phyloP scores from a whole-genome alignment of 352 stramenopile genomes.

The Phytophthora kernoviae region DNA sequence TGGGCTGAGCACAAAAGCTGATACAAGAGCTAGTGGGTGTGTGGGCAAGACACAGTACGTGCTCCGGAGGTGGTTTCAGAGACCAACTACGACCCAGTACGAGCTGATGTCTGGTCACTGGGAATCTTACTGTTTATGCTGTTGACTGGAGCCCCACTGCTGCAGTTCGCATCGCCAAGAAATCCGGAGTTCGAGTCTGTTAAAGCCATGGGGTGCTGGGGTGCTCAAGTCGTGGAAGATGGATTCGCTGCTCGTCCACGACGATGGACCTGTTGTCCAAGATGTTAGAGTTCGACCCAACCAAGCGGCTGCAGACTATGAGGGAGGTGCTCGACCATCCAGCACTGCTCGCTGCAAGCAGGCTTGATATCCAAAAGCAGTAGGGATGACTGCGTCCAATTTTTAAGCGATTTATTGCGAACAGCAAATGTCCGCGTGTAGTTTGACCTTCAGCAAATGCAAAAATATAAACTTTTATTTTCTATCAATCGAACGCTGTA shows the following conservation, averaged over 20 bases:
- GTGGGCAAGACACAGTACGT: slow-evolving; percentile 44
- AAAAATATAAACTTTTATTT: too few relatives aligned
- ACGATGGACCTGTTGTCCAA: slow-evolving; percentile 35
- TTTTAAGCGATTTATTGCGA: slow-evolving; percentile 1
- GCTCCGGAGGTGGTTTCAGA: slow-evolving; percentile 41
- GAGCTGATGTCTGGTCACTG: slow-evolving; percentile 60
- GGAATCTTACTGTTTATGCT: slow-evolving; percentile 72
- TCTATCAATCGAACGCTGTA: too few relatives aligned
- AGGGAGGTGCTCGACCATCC: not conserved
- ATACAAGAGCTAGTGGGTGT: slow-evolving; percentile 18
- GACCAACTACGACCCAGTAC: slow-evolving; percentile 35
- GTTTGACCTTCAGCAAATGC: too few relatives aligned
- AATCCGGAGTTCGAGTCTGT: slow-evolving; percentile 40
- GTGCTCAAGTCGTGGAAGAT: slow-evolving; percentile 46
- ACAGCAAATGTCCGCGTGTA: not conserved
- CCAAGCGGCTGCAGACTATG: slow-evolving; percentile 6
- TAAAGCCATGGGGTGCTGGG: slow-evolving; percentile 32
- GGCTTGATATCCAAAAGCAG: not conserved
- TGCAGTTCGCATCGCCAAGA: slow-evolving; percentile 34
- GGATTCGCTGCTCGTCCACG: slow-evolving; percentile 12
- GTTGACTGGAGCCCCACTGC: slow-evolving; percentile 55
- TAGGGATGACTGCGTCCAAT: not conserved
- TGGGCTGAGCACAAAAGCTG: slow-evolving; percentile 46
- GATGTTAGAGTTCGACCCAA: slow-evolving; percentile 43
- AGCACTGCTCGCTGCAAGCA: not conserved